Evolutionary conservation across 306 rosid genomes (phyloP).

Genomic region (Abrus pulchellus): DNA sequence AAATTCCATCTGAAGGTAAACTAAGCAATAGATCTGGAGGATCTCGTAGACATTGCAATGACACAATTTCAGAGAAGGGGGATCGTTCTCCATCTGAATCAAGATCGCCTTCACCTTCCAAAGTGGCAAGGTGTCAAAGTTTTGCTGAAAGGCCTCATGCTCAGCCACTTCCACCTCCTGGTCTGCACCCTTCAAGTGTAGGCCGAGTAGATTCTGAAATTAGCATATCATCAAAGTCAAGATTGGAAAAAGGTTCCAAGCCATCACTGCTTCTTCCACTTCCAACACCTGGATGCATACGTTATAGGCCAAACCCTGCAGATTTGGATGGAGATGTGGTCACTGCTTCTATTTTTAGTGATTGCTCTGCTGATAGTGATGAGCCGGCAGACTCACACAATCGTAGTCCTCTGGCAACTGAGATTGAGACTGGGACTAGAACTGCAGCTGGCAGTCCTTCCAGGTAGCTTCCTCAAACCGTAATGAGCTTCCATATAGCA

Average conservation of each 20-base stretch:
- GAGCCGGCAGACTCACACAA: constrained; percentile 76
- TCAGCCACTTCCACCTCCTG: constrained; percentile 97
- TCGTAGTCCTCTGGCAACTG: constrained; percentile 80
- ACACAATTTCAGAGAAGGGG: constrained; percentile 87
- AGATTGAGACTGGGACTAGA: constrained; percentile 75
- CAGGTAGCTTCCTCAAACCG: constrained; percentile 69
- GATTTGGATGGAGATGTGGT: constrained; percentile 86
- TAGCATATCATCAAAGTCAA: constrained; percentile 70
- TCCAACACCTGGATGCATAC: constrained; percentile 83
- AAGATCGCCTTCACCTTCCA: constrained; percentile 94
- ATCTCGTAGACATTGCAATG: constrained; percentile 71
- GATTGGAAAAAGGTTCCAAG: constrained; percentile 71
- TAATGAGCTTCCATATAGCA: constrained; percentile 38
- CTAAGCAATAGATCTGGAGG: constrained; percentile 70
- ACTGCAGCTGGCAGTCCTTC: constrained; percentile 78
- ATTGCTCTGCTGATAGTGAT: constrained; percentile 78
- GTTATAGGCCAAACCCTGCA: constrained; percentile 62
- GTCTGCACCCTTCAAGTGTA: constrained; percentile 70
- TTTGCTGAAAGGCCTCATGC: constrained; percentile 87
- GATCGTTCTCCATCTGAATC: constrained; percentile 77
- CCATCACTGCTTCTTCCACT: constrained; percentile 71
- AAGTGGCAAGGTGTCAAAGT: constrained; percentile 95
- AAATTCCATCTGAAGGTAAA: constrained; percentile 78
- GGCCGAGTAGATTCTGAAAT: constrained; percentile 89
- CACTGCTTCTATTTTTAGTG: constrained; percentile 77